Conservation (phyloP, 129 eudicot species). For the Sambucus nigra region DNA sequence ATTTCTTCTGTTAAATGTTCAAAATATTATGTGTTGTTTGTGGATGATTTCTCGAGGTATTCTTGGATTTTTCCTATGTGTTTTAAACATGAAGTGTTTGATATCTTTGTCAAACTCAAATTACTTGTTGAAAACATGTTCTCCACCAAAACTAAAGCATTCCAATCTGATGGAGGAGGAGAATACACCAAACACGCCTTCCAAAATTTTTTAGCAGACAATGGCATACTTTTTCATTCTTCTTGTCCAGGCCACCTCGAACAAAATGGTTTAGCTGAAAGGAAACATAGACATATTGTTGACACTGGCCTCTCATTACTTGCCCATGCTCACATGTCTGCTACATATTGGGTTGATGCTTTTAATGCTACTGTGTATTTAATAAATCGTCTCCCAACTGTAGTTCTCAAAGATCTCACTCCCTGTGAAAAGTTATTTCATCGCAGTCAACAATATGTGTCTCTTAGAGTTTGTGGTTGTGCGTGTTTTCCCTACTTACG, state of each 20-base stretch:
- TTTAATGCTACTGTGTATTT: background rate
- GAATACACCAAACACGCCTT: background rate
- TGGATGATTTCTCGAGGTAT: background rate
- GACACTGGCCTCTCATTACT: background rate
- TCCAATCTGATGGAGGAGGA: background rate
- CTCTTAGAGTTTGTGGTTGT: too few relatives aligned
- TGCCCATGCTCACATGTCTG: background rate
- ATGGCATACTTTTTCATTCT: background rate
- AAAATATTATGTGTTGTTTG: background rate
- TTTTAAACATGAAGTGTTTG: background rate
- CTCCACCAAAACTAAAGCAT: background rate
- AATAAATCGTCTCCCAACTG: background rate
- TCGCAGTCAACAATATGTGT: too few relatives aligned
- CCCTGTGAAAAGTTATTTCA: too few relatives aligned
- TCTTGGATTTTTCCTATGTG: constrained; percentile 1
- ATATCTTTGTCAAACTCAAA: background rate
- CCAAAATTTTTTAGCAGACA: background rate
- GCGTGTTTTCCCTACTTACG: too few relatives aligned
- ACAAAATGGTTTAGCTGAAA: background rate
- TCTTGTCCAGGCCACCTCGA: background rate
- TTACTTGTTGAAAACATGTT: background rate
- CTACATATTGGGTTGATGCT: constrained; percentile 4
- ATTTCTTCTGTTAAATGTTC: background rate
- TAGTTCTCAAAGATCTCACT: too few relatives aligned
- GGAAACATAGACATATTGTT: background rate